phyloP scores from a whole-genome alignment of 2,329 filamentous ascomycete genomes.

The Pezicula carpinea region DNA sequence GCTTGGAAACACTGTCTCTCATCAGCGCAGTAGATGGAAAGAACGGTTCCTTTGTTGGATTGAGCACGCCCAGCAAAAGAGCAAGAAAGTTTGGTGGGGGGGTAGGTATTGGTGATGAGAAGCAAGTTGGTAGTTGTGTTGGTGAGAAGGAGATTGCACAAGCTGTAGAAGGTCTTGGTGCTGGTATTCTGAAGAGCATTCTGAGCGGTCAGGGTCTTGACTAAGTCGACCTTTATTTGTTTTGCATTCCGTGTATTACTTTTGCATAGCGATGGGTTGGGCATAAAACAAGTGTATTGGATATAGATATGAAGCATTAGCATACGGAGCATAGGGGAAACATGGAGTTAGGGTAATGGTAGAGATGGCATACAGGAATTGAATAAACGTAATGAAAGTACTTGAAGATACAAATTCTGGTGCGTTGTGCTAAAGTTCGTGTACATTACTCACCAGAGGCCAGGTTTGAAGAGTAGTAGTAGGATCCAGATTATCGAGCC shows the following conservation, averaged over 20 bases:
- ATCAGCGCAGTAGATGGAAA: conserved; percentile 67
- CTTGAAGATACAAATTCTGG: too few relatives aligned
- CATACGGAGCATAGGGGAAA: too few relatives aligned
- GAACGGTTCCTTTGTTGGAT: conserved; percentile 58
- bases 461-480: too few relatives aligned
- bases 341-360: too few relatives aligned
- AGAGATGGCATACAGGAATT: too few relatives aligned
- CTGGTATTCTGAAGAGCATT: conserved; percentile 58
- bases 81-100: conserved; percentile 48
- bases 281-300: background rate
- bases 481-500: too few relatives aligned
- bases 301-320: too few relatives aligned
- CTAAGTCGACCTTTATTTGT: conserved; percentile 8
- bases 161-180: conserved; percentile 60
- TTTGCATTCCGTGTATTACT: background rate
- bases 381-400: too few relatives aligned
- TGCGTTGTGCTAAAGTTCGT: too few relatives aligned
- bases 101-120: conserved; percentile 62
- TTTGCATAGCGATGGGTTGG: conserved; percentile 18
- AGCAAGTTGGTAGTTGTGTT: conserved; percentile 72
- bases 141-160: conserved; percentile 74
- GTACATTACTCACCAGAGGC: too few relatives aligned
- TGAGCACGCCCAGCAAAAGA: conserved; percentile 68
- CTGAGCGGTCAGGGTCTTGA: conserved; percentile 41
- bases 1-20: conserved; percentile 81